These are phyloP conservation scores for Pseudogymnoascus sp. DNA, from an alignment of 2,329 filamentous ascomycete species.

Conservation along the genomic window DNA sequence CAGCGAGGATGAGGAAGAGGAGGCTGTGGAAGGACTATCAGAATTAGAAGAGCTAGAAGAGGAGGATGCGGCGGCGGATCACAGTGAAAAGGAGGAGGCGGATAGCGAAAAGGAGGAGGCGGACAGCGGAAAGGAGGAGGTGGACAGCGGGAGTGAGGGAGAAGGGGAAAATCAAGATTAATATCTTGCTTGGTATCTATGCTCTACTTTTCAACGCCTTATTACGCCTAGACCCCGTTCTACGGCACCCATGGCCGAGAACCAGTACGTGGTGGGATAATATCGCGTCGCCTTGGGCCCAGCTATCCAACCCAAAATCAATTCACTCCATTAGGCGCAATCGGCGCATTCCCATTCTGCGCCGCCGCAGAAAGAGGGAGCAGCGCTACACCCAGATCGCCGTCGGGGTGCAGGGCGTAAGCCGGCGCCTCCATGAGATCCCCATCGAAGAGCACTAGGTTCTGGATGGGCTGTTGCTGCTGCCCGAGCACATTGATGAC, in stretches of 20 bases:
- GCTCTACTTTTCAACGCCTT: background rate
- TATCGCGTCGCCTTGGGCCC: slow-evolving; percentile 11
- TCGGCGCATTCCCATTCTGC: slow-evolving; percentile 16
- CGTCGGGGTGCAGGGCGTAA: slow-evolving; percentile 72
- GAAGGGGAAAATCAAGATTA: slow-evolving; percentile 18
- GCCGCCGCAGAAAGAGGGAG: slow-evolving; percentile 29
- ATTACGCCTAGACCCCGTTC: background rate
- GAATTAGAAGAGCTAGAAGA: slow-evolving; percentile 23
- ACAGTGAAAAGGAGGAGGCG: slow-evolving; percentile 27
- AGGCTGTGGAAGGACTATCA: slow-evolving; percentile 24
- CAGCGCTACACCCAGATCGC: slow-evolving; percentile 42
- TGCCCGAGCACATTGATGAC: slow-evolving; percentile 92
- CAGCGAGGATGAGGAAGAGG: slow-evolving; percentile 20
- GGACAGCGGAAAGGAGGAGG: slow-evolving; percentile 24
- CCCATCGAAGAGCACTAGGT: slow-evolving; percentile 86
- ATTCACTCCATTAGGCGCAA: slow-evolving; percentile 10
- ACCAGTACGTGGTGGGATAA: background rate
- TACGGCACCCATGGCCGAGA: background rate
- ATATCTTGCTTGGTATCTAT: slow-evolving; percentile 20
- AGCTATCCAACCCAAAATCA: slow-evolving; percentile 12
- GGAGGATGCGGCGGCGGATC: slow-evolving; percentile 22
- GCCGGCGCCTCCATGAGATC: slow-evolving; percentile 69
- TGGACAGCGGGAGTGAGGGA: slow-evolving; percentile 28
- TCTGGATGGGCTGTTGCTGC: slow-evolving; percentile 91
- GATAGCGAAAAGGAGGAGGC: slow-evolving; percentile 24